These are phyloP conservation scores for Aspergillus fumigatus DNA, from an alignment of 2,329 filamentous ascomycete species.

Conservation along the genomic window DNA sequence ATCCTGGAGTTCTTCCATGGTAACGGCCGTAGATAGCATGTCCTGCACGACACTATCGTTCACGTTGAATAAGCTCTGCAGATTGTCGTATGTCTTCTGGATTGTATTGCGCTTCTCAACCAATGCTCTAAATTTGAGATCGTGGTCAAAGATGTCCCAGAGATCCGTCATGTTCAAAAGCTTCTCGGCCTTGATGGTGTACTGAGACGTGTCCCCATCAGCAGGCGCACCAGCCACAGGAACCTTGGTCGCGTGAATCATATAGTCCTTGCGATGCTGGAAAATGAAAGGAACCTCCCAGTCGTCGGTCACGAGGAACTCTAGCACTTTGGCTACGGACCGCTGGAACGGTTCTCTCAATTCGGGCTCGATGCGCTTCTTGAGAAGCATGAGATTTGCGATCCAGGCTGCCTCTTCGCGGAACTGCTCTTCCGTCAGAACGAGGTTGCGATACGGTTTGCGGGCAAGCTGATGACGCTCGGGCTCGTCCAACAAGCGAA, in stretches of 20 bases:
- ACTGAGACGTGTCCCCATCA: slow-evolving; percentile 67
- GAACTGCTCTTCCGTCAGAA: slow-evolving; percentile 77
- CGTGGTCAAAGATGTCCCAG: slow-evolving; percentile 91
- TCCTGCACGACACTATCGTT: slow-evolving; percentile 74
- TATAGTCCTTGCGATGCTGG: slow-evolving; percentile 95
- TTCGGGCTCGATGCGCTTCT: slow-evolving; percentile 70
- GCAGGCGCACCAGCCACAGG: slow-evolving; percentile 57
- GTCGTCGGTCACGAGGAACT: slow-evolving; percentile 91
- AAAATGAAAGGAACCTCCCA: slow-evolving; percentile 97
- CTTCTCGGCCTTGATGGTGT: slow-evolving; percentile 74
- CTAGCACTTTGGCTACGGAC: slow-evolving; percentile 84
- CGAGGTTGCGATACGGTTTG: slow-evolving; percentile 77
- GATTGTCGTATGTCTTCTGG: slow-evolving; percentile 69
- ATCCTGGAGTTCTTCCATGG: slow-evolving; percentile 94
- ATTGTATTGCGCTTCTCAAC: slow-evolving; percentile 87
- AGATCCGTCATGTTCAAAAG: slow-evolving; percentile 87
- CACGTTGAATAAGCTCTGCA: slow-evolving; percentile 63
- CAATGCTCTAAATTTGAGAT: slow-evolving; percentile 90
- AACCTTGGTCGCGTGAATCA: slow-evolving; percentile 81
- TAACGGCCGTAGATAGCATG: slow-evolving; percentile 72
- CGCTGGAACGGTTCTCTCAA: slow-evolving; percentile 79
- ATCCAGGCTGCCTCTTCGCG: slow-evolving; percentile 92
- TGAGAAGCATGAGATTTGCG: slow-evolving; percentile 80
- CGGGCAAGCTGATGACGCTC: slow-evolving; percentile 92
- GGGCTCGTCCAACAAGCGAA: slow-evolving; percentile 82